phyloP scores from a whole-genome alignment of 2,329 filamentous ascomycete species.

The Bipolaris oryzae region DNA sequence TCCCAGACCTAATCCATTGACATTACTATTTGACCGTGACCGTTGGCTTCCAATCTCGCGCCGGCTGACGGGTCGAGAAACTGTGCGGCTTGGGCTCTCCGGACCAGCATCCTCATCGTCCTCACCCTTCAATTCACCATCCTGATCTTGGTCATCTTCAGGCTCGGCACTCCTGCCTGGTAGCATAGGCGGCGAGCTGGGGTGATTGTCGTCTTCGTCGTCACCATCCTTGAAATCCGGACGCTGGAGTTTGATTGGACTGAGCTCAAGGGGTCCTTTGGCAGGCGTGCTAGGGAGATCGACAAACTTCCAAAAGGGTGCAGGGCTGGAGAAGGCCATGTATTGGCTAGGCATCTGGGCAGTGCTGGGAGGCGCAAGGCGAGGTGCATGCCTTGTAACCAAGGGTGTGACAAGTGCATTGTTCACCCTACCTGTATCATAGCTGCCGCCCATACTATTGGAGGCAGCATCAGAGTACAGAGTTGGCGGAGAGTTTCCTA shows the following conservation, averaged over 20 bases:
- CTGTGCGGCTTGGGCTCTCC: constrained; percentile 44
- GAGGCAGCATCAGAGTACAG: constrained; percentile 44
- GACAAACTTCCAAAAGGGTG: constrained; percentile 87
- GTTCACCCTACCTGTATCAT: constrained; percentile 37
- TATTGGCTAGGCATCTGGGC: constrained; percentile 82
- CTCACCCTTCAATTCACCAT: constrained; percentile 38
- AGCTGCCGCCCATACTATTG: constrained; percentile 37
- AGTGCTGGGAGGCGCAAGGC: constrained; percentile 78
- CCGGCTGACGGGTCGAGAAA: constrained; percentile 45
- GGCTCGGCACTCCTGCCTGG: constrained; percentile 32
- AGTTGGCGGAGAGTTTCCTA: constrained; percentile 46
- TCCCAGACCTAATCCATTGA: constrained; percentile 33
- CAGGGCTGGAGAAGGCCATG: constrained; percentile 83
- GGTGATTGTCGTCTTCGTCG: constrained; percentile 39
- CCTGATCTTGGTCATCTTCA: constrained; percentile 41
- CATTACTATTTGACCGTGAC: constrained; percentile 41
- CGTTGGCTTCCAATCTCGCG: constrained; percentile 35
- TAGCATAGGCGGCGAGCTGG: constrained; percentile 44
- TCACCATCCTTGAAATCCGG: constrained; percentile 40
- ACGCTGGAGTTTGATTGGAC: constrained; percentile 44
- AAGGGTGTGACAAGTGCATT: constrained; percentile 66
- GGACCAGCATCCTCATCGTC: constrained; percentile 44
- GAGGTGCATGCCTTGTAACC: constrained; percentile 73
- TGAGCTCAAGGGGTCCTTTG: constrained; percentile 43
- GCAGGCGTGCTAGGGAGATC: constrained; percentile 77